Evolutionary conservation across 306 rosid genomes (phyloP).

Genomic region (Dryas drummondii): DNA sequence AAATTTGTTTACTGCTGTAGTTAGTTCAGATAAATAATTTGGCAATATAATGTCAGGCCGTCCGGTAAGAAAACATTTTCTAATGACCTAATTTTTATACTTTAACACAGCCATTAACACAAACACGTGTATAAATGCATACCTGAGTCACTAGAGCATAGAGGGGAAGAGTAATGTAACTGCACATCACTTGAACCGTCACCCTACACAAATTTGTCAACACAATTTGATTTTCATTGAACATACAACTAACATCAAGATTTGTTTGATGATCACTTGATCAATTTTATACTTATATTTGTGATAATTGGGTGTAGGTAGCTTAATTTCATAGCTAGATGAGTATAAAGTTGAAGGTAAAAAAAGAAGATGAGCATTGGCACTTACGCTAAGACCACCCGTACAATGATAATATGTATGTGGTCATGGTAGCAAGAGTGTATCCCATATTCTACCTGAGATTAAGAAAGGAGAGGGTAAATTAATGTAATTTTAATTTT

Average conservation of each 20-base stretch:
- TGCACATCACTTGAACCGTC: constrained; percentile 58
- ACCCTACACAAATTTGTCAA: constrained; percentile 36
- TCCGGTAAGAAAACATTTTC: too few species aligned
- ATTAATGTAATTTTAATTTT: not conserved
- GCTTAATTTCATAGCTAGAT: not conserved
- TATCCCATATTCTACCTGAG: constrained; percentile 52
- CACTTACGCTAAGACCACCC: constrained; percentile 56
- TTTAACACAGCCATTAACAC: too few species aligned
- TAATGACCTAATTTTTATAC: too few species aligned
- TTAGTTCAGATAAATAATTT: not conserved
- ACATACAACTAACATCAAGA: not conserved
- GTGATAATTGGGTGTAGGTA: not conserved
- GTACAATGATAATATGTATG: constrained; percentile 25
- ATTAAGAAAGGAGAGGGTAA: not conserved
- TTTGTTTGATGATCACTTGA: not conserved
- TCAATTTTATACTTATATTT: not conserved
- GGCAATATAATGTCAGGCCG: not conserved
- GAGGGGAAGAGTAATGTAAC: constrained; percentile 63
- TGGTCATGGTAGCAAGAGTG: constrained; percentile 58
- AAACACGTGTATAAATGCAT: not conserved
- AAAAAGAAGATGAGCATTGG: not conserved
- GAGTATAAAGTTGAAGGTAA: not conserved
- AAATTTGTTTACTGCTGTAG: too few species aligned
- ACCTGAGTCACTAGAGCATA: constrained; percentile 73
- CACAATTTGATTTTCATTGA: not conserved